Percentiles rank a stretch among this genome's conserved stretches.
Conservation (phyloP, 139 green algal genomes). For the Edaphochlamys debaryana region DNA sequence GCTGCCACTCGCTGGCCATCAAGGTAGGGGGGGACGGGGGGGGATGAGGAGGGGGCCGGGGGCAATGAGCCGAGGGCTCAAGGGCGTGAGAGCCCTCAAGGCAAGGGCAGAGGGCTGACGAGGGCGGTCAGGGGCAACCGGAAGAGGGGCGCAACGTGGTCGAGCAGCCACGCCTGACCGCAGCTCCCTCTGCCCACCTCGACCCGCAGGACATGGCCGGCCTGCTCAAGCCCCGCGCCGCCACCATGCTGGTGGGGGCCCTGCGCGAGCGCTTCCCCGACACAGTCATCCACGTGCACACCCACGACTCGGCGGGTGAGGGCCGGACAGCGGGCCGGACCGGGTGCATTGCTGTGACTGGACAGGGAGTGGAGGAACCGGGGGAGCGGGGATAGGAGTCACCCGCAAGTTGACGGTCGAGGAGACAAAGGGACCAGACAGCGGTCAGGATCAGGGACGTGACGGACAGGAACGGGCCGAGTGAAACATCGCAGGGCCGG, state of each 20-base stretch:
- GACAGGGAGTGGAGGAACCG: constrained; percentile 31
- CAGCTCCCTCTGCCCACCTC: background rate
- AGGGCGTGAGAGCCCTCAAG: background rate
- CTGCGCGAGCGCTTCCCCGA: constrained; percentile 83
- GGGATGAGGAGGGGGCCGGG: no score
- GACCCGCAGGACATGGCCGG: constrained; percentile 71
- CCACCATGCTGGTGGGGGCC: constrained; percentile 84
- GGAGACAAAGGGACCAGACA: background rate
- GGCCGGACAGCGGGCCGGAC: no score
- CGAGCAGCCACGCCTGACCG: no score
- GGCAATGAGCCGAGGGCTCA: no score
- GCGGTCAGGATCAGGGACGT: background rate
- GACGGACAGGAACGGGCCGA: background rate
- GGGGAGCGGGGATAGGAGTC: constrained; percentile 7
- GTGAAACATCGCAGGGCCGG: no score
- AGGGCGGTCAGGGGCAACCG: no score
- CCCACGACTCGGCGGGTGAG: constrained; percentile 89
- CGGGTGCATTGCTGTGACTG: no score
- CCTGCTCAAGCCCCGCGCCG: constrained; percentile 85
- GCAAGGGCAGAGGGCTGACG: no score
- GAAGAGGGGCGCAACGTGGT: background rate
- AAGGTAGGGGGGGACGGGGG: constrained; percentile 53
- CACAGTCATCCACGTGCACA: constrained; percentile 89
- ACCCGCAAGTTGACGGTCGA: background rate
- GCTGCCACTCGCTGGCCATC: constrained; percentile 86